Percentiles rank a stretch among this genome's conserved stretches.
These are phyloP conservation scores for Wallacemonas sp. DNA, from an alignment of 208 protist species.

Conservation along the genomic window DNA sequence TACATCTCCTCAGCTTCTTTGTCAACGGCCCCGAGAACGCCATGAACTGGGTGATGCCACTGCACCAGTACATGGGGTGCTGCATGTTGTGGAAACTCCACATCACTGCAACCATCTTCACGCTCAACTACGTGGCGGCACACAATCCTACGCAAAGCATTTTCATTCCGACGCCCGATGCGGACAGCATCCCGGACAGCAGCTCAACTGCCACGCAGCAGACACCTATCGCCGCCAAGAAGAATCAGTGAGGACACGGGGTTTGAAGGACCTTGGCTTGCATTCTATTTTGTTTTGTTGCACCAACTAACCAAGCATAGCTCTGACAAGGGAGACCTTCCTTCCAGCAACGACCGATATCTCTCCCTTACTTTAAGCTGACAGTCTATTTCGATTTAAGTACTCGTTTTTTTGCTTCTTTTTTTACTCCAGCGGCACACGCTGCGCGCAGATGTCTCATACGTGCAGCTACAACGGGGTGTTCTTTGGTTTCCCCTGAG, in stretches of 20 bases:
- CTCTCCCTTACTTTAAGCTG: too few relatives aligned
- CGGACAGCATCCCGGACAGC: background rate
- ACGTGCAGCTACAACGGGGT: too few relatives aligned
- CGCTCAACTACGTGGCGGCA: constrained; percentile 37
- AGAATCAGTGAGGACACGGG: background rate
- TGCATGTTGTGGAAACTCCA: constrained; percentile 36
- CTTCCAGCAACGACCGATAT: too few relatives aligned
- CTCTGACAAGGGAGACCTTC: too few relatives aligned
- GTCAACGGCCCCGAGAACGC: constrained; percentile 28
- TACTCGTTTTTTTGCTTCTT: too few relatives aligned
- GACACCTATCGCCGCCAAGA: background rate
- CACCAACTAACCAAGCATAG: too few relatives aligned
- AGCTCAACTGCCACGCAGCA: background rate
- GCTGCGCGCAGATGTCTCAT: too few relatives aligned
- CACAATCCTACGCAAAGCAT: constrained; percentile 43
- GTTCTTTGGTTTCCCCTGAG: too few relatives aligned
- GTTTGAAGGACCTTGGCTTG: too few relatives aligned
- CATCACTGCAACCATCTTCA: constrained; percentile 29
- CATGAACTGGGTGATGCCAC: constrained; percentile 33
- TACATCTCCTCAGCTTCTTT: constrained; percentile 27
- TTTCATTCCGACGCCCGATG: constrained; percentile 23
- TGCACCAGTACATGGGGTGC: constrained; percentile 20
- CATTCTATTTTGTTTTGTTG: too few relatives aligned
- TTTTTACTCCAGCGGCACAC: too few relatives aligned
- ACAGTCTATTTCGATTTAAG: too few relatives aligned